phyloP scores from a whole-genome alignment of 2,329 filamentous ascomycete genomes.

The Lachnellula hyalina region DNA sequence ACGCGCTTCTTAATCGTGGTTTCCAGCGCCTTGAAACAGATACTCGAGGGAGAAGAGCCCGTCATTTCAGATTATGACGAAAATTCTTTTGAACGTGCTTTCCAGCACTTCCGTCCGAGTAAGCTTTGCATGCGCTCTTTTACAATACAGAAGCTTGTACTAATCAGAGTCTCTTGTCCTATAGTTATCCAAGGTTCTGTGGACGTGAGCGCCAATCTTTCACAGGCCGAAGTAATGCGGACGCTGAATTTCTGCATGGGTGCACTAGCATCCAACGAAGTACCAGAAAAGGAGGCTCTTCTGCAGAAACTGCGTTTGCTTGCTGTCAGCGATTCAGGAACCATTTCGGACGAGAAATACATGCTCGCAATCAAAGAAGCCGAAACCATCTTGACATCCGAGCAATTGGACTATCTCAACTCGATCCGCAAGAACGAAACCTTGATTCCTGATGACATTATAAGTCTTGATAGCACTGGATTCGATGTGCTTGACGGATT shows the following conservation, averaged over 20 bases:
- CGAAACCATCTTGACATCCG: background rate
- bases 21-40: conserved; percentile 36
- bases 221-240: background rate
- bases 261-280: background rate
- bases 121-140: background rate
- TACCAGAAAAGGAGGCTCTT: background rate
- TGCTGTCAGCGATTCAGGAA: background rate
- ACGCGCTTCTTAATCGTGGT: conserved; percentile 43
- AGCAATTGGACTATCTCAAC: background rate
- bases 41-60: conserved; percentile 34
- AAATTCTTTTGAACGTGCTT: conserved; percentile 39
- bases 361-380: background rate
- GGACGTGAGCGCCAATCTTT: background rate
- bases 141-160: background rate
- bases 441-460: background rate
- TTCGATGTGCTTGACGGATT: conserved; percentile 6
- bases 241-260: conserved; percentile 2
- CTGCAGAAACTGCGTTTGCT: background rate
- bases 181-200: conserved; percentile 4
- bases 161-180: background rate
- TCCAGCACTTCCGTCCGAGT: conserved; percentile 18
- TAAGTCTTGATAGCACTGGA: background rate
- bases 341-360: background rate
- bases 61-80: conserved; percentile 40
- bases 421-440: background rate